Percentiles rank a stretch among this genome's conserved stretches.
Evolutionary conservation across 1,284 basidiomycete genomes (phyloP).

Genomic region (Gymnopus androsaceus): DNA sequence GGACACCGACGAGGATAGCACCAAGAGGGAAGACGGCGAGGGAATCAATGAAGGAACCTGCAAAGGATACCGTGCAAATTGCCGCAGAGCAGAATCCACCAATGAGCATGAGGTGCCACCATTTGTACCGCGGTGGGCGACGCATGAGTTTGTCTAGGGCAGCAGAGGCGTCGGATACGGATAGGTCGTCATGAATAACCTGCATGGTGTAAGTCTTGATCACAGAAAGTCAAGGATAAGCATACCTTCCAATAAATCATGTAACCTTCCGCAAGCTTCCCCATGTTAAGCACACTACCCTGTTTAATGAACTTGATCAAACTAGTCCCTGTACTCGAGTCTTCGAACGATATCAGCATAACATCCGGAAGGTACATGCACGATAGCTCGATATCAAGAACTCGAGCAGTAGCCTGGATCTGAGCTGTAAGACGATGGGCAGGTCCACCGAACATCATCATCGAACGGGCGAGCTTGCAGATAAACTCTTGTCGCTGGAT

Average conservation of each 20-base stretch:
- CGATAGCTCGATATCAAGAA: conserved; percentile 82
- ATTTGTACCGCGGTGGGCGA: conserved; percentile 61
- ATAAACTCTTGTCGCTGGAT: conserved; percentile 89
- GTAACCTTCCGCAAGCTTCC: conserved; percentile 79
- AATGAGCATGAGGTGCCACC: conserved; percentile 70
- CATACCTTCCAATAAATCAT: conserved; percentile 79
- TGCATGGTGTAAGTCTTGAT: conserved; percentile 24
- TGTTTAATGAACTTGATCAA: conserved; percentile 87
- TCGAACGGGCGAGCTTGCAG: conserved; percentile 82
- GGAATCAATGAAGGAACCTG: conserved; percentile 81
- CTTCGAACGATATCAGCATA: conserved; percentile 83
- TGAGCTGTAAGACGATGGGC: conserved; percentile 87
- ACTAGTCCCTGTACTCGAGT: conserved; percentile 79
- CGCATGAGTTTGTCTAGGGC: conserved; percentile 81
- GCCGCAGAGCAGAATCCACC: conserved; percentile 83
- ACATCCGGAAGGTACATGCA: conserved; percentile 88
- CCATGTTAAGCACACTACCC: conserved; percentile 71
- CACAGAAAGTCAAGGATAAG: background rate
- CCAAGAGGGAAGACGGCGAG: conserved; percentile 79
- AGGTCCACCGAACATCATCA: conserved; percentile 97
- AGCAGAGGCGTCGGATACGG: conserved; percentile 77
- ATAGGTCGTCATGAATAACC: conserved; percentile 86
- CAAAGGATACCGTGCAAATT: conserved; percentile 75
- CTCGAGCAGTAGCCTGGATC: conserved; percentile 82
- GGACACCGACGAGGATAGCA: conserved; percentile 76